Percentiles rank a stretch among this genome's conserved stretches.
Evolutionary conservation across 164 flowering plant genomes (phyloP).

Genomic region (Chloranthus sessilifolius): DNA sequence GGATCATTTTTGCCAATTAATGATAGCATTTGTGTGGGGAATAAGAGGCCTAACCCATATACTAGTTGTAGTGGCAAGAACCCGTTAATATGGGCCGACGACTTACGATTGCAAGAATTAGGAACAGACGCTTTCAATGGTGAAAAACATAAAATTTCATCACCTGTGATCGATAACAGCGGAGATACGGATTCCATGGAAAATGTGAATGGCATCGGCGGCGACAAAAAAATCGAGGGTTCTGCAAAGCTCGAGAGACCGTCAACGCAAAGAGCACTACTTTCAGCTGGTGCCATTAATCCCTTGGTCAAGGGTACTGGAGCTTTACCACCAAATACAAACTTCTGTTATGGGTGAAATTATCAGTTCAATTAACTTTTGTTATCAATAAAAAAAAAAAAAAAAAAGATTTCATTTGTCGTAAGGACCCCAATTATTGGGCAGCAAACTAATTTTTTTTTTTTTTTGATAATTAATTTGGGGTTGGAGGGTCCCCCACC

Average conservation of each 20-base stretch:
- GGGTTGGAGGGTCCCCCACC: no score
- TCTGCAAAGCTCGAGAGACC: conserved; percentile 60
- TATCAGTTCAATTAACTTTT: not conserved
- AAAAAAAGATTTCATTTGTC: no score
- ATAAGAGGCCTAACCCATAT: conserved; percentile 8
- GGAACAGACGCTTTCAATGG: conserved; percentile 10
- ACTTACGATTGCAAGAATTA: conserved; percentile 7
- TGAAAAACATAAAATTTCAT: conserved; percentile 1
- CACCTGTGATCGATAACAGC: conserved; percentile 1
- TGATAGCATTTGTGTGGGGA: conserved; percentile 8
- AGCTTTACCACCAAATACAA: conserved; percentile 34
- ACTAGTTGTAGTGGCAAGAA: conserved; percentile 7
- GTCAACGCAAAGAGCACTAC: conserved; percentile 52
- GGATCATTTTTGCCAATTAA: not conserved
- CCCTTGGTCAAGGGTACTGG: conserved; percentile 43
- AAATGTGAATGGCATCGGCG: conserved; percentile 7
- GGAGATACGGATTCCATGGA: conserved; percentile 4
- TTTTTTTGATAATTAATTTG: no score
- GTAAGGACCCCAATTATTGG: no score
- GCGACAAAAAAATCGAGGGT: conserved; percentile 24
- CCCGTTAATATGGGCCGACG: conserved; percentile 8
- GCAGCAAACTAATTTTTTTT: not conserved
- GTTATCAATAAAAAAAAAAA: no score
- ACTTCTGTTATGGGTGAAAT: conserved; percentile 48
- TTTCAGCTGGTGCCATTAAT: conserved; percentile 30